phyloP scores from a whole-genome alignment of 306 rosid genomes.

The Vigna nakashimae region DNA sequence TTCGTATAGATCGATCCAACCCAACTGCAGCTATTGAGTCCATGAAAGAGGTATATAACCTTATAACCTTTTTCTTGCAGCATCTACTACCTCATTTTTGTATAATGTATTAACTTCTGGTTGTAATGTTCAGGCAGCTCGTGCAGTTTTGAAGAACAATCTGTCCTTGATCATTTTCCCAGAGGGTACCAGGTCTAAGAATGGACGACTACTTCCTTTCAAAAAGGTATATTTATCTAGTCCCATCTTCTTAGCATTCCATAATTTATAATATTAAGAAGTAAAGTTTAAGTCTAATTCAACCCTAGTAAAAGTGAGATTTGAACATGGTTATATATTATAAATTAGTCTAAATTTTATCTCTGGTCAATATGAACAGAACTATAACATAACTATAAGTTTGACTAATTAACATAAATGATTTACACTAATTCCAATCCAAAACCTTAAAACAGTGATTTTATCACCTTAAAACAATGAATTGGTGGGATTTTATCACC shows the following conservation, averaged over 20 bases:
- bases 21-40: constrained; percentile 62
- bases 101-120: constrained; percentile 19
- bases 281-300: no score
- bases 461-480: no score
- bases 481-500: no score
- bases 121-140: constrained; percentile 53
- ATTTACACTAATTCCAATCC: no score
- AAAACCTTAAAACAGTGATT: no score
- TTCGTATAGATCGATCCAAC: constrained; percentile 75
- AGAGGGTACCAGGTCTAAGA: constrained; percentile 65
- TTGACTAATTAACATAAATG: no score
- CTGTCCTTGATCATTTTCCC: constrained; percentile 65
- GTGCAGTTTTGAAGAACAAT: constrained; percentile 54
- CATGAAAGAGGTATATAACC: constrained; percentile 56
- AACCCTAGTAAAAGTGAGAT: no score
- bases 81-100: background rate
- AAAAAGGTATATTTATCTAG: constrained; percentile 59
- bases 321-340: no score
- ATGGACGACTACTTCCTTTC: constrained; percentile 66
- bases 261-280: no score
- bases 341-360: no score
- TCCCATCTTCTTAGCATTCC: background rate
- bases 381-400: no score
- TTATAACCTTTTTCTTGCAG: constrained; percentile 31
- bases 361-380: no score